Base-by-base conservation (phyloP, 1,139 yeast genomes). In the Hemisphaericaspora xylofermentans region DNA sequence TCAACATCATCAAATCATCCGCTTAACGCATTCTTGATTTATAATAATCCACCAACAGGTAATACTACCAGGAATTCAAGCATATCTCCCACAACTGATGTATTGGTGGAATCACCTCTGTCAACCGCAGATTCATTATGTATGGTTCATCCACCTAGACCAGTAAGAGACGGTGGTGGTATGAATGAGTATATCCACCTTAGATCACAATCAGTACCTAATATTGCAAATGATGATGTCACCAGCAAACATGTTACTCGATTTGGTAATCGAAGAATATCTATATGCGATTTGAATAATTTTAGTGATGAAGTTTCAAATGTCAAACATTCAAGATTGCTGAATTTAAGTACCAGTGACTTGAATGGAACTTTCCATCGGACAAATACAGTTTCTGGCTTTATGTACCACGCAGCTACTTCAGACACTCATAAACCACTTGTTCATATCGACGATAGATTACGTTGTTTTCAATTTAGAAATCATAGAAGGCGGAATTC, bases 11-110 rank as follows among this genome's bases (percentile, higher is more conserved):
- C 46, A 3, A 54, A 56, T 27, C 46, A 50, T 17, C 68, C 70
- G 6, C 45, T 59, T 26, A 54, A 54, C 43, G 69, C 68, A 6
- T 62, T 58, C 43, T 46, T 64, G 17, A 54, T 64, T 3, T 50
- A 50, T 33, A 40, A 39, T 14, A 35, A 33, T 24, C 24, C 19
- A 26, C 25, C 13, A 33, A 14, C 24, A 18, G 19, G 2, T 6
- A 13, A 14, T 9, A n/a, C 33, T 3, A 2, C 29, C 9, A 15
- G 31, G 19, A 22, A 24, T 35, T n/a, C 27, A 5, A 24, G 27
- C 27, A 24, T 24, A 24, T 24, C 27, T 4, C 27, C 27, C 6
- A 24, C 27, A 24, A 4, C 27, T 9, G 27, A 24, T 4, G 13
- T n/a, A 8, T 24, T n/a, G 4, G 13, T n/a, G n/a, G 19, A 25